Base-by-base conservation (phyloP, 768 basidiomycete genomes). In the Serpula lacrymans region DNA sequence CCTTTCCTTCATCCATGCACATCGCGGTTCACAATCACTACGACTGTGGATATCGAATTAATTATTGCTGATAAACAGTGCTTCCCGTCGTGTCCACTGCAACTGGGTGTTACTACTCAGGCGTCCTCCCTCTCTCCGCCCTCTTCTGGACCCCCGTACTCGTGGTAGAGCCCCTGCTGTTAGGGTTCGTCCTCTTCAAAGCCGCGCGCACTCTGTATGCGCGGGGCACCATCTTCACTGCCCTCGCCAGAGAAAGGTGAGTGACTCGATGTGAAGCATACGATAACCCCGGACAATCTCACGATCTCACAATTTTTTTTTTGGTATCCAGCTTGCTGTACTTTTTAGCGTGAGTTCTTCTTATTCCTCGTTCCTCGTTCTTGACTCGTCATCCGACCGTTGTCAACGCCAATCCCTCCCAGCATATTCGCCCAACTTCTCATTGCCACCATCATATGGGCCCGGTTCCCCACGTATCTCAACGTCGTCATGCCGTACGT, bases 111-210 rank as follows among this genome's bases (percentile, higher is more conserved):
- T 39, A 37, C 12, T 57, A 54, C 33, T 34, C 42, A n/a, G 51
- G 46, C 4, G 33, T 57, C 11, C 34, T 50, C 10, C 39, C 43
- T 1, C 22, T 54, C 28, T 50, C 57, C 2, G 47, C 55, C 2
- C 39, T 54, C 1, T 54, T 58, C 37, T 58, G 55, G 53, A 43
- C 49, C 5, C 55, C 57, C 27, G 53, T 47, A 4, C 37, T 58
- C 5, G 33, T 57, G n/a, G 45, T 50, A 2, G 57, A 58, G 23
- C 55, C 57, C 2, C 44, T 58, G 23, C 44, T 57, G 26, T 57
- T 45, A 16, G 31, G 21, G 10, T 42, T 58, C n/a, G 57, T 58
- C 14, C 34, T 50, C 10, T 46, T 46, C 32, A 50, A 52, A 30
- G 49, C 53, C 4, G 39, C 52, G 37, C 32, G 35, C 3, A 22